phyloP scores from a whole-genome alignment of 495 filamentous ascomycete genomes.

The Wilcoxina mikolae region DNA sequence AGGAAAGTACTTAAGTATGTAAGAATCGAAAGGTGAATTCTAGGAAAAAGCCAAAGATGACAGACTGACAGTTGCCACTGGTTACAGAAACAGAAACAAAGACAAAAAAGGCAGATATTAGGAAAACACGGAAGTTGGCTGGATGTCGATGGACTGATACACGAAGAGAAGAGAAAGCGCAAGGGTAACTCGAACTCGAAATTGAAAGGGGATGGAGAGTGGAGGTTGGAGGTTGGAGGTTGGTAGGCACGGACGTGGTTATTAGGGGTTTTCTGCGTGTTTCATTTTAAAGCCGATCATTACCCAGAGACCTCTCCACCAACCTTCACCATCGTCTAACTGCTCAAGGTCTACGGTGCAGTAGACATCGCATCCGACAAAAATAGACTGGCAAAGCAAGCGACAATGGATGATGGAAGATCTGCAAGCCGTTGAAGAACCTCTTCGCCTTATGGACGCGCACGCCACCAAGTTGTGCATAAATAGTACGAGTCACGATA shows the following conservation, averaged over 20 bases:
- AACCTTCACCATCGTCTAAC: background rate
- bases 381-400: no score
- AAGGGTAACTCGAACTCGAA: no score
- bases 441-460: no score
- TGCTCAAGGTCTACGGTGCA: background rate
- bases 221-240: background rate
- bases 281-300: background rate
- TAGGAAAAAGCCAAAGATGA: background rate
- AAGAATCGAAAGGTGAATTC: background rate
- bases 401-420: no score
- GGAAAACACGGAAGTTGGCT: background rate
- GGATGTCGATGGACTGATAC: background rate
- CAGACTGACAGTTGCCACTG: no score
- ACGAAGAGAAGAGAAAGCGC: background rate
- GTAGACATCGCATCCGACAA: no score
- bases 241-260: background rate
- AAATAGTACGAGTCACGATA: no score
- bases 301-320: background rate
- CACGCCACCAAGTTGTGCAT: no score
- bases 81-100: no score
- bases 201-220: no score
- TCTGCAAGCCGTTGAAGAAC: no score
- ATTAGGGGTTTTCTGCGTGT: background rate
- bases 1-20: background rate
- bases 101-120: background rate